Evolutionary conservation across 1,139 yeast genomes (phyloP).

Genomic region (Starmera stellimalicola): DNA sequence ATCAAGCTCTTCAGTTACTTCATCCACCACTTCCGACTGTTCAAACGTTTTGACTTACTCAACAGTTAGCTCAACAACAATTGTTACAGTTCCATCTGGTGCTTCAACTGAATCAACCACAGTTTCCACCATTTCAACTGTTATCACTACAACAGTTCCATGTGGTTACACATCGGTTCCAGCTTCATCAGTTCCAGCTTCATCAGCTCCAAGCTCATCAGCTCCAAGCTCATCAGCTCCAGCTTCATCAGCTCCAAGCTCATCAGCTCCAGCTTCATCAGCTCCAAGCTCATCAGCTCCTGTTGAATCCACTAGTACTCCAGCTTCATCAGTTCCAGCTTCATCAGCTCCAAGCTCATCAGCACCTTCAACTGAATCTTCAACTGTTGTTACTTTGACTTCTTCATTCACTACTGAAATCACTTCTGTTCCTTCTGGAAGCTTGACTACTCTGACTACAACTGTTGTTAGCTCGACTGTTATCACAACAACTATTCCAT

Average conservation of each 20-base stretch:
- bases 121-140: background rate
- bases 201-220: background rate
- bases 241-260: background rate
- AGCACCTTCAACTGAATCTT: conserved; percentile 1
- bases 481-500: background rate
- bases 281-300: too few relatives aligned
- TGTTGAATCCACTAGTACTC: too few relatives aligned
- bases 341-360: too few relatives aligned
- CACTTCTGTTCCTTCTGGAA: conserved; percentile 11
- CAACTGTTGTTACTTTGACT: conserved; percentile 12
- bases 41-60: background rate
- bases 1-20: background rate
- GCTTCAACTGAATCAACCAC: background rate
- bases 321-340: too few relatives aligned
- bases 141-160: background rate
- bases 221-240: background rate
- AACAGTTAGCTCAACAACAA: background rate
- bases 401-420: conserved; percentile 13
- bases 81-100: background rate
- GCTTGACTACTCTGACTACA: conserved; percentile 14
- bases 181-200: background rate
- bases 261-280: background rate
- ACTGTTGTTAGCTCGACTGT: too few relatives aligned
- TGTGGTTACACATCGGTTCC: background rate
- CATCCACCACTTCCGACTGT: background rate